Conservation (phyloP, 805 yeast species). For the Nakazawaea wyomingensis region DNA sequence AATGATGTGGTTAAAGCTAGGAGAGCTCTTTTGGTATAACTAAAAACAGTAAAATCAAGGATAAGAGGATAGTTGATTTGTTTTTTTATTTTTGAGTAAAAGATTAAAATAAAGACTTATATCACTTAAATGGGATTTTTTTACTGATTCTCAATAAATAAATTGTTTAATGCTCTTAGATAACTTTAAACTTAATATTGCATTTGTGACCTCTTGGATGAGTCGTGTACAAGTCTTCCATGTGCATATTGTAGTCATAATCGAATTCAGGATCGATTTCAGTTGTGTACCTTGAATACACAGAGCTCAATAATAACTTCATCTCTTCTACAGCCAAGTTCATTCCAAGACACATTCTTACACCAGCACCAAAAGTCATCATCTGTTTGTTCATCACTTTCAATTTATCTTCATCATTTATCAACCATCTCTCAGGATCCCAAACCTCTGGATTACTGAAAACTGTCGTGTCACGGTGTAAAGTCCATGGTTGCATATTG, state of each 20-base stretch:
- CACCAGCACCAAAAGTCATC: slow-evolving; percentile 62
- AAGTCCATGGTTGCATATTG: slow-evolving; percentile 53
- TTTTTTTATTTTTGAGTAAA: too few relatives aligned
- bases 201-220: slow-evolving; percentile 13
- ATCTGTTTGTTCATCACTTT: slow-evolving; percentile 39
- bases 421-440: slow-evolving; percentile 53
- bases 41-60: too few relatives aligned
- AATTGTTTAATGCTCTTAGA: too few relatives aligned
- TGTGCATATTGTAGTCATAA: slow-evolving; percentile 13
- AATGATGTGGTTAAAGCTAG: too few relatives aligned
- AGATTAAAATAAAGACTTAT: too few relatives aligned
- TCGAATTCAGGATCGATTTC: slow-evolving; percentile 8
- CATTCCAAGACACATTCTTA: slow-evolving; percentile 65
- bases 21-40: too few relatives aligned
- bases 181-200: slow-evolving; percentile 3
- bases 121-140: too few relatives aligned
- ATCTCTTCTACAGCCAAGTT: slow-evolving; percentile 54
- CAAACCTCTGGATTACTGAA: slow-evolving; percentile 40
- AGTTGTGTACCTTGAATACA: slow-evolving; percentile 39
- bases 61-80: too few relatives aligned
- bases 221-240: slow-evolving; percentile 13
- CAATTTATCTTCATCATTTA: slow-evolving; percentile 27
- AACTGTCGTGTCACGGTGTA: slow-evolving; percentile 41
- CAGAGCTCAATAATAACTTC: slow-evolving; percentile 44
- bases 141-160: too few relatives aligned